Evolutionary conservation across 805 yeast genomes (phyloP).

Genomic region (Tetrapisispora phaffii): DNA sequence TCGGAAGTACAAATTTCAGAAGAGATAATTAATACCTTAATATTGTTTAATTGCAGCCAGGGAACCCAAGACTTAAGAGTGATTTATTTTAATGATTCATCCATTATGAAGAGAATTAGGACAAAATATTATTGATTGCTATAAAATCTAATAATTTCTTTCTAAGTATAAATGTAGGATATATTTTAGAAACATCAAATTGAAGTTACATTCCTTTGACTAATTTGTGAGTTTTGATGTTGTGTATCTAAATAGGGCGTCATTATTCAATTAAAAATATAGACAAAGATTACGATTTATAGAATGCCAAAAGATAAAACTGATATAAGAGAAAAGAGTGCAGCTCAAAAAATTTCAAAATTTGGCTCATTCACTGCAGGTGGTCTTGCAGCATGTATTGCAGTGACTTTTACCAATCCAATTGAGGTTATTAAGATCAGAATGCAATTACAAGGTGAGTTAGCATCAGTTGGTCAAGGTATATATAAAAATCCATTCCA

Average conservation of each 20-base stretch:
- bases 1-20: not conserved
- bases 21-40: not conserved
- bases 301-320: constrained; percentile 3
- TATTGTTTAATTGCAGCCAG: too few species aligned
- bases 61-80: not conserved
- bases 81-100: not conserved
- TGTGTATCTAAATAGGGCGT: too few species aligned
- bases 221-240: too few species aligned
- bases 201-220: too few species aligned
- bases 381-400: constrained; percentile 92
- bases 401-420: constrained; percentile 94
- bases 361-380: constrained; percentile 83
- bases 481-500: constrained; percentile 79
- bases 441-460: constrained; percentile 95
- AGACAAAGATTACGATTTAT: too few species aligned
- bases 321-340: constrained; percentile 28
- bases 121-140: not conserved
- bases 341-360: constrained; percentile 53
- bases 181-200: too few species aligned
- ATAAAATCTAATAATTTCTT: too few species aligned
- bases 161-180: too few species aligned
- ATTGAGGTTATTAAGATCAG: constrained; percentile 89
- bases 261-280: too few species aligned
- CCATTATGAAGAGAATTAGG: not conserved
- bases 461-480: constrained; percentile 42